A percentile compares a stretch with the other conserved stretches of the same genome.
Conservation (phyloP, 2,329 filamentous ascomycete genomes). For the Amphichorda felina region DNA sequence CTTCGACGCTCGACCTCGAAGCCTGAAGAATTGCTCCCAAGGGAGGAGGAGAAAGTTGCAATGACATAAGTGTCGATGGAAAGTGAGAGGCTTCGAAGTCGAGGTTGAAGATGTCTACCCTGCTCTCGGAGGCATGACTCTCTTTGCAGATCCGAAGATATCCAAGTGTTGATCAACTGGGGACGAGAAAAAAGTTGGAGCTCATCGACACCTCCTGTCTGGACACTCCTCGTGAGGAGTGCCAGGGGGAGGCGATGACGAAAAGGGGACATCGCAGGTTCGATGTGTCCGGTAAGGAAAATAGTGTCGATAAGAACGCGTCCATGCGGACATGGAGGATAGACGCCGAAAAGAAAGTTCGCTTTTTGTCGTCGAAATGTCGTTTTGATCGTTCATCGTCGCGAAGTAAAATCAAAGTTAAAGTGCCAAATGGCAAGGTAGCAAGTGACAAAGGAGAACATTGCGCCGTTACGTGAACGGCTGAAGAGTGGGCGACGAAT, state of each 20-base stretch:
- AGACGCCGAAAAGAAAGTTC: not conserved
- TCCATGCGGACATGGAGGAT: not conserved
- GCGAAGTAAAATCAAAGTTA: not conserved
- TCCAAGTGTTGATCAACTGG: too few relatives aligned
- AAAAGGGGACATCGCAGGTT: too few relatives aligned
- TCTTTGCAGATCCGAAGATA: too few relatives aligned
- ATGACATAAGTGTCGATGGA: too few relatives aligned
- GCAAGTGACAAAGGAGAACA: not conserved
- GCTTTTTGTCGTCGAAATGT: constrained; percentile 2
- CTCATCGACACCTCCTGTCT: too few relatives aligned
- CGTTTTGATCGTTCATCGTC: constrained; percentile 2
- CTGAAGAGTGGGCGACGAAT: not conserved
- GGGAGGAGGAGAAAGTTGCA: not conserved
- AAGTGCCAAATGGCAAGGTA: constrained; percentile 1
- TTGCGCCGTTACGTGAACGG: not conserved
- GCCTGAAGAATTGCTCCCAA: not conserved
- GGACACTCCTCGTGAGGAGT: too few relatives aligned
- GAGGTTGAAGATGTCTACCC: too few relatives aligned
- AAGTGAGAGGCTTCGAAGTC: too few relatives aligned
- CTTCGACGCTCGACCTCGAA: not conserved
- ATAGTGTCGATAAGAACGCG: constrained; percentile 1
- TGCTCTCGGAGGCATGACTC: too few relatives aligned
- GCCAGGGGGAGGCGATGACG: too few relatives aligned
- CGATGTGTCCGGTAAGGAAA: too few relatives aligned
- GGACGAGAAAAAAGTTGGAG: too few relatives aligned